Base-by-base conservation (phyloP, 805 yeast species). In the Hanseniaspora hatyaiensis region DNA sequence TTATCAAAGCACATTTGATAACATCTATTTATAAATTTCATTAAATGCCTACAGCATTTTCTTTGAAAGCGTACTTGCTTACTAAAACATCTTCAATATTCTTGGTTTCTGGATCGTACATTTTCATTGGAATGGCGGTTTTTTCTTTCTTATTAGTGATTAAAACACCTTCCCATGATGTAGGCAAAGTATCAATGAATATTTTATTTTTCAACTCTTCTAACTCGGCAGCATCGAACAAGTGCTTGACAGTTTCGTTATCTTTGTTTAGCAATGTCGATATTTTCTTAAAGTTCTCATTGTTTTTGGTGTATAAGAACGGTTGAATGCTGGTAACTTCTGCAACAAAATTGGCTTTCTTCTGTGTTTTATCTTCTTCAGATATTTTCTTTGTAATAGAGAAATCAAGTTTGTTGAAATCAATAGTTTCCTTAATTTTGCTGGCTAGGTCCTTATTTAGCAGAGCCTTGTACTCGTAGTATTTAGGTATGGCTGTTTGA, bases 401-500 rank as follows among this genome's bases (percentile, higher is more conserved):
- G 34, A 55, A 60, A 13, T 55, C 54, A 4, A 44, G 4, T 22
- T 66, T 61, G 55, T 73, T 77, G 45, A 75, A 67, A 53, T 70
- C 66, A 18, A 74, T 59, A 26, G 63, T 57, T 4, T 59, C 47
- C 53, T 75, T 77, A 15, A 74, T 52, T 2, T 56, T 58, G 3
- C 54, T 46, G 6, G 71, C 71, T 11, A 77, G 47, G 2, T 16
- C 31, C n/a, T 36, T 31, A 19, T 30, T 36, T 13, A 36, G 22
- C 5, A 23, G 2, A 4, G 48, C 37, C 15, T 28, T 19, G 32
- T 78, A 82, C 1, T 86, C 77, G 3, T 88, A 88, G 62, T 78
- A 78, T 53, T 86, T 82, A 33, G 84, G 94, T 50, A 79, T 83
- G 59, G 85, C 92, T 51, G 85, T 69, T 70, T 86, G 95, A 32